Conservation (phyloP, 2,329 filamentous ascomycete species). For the Colletotrichum aenigma region DNA sequence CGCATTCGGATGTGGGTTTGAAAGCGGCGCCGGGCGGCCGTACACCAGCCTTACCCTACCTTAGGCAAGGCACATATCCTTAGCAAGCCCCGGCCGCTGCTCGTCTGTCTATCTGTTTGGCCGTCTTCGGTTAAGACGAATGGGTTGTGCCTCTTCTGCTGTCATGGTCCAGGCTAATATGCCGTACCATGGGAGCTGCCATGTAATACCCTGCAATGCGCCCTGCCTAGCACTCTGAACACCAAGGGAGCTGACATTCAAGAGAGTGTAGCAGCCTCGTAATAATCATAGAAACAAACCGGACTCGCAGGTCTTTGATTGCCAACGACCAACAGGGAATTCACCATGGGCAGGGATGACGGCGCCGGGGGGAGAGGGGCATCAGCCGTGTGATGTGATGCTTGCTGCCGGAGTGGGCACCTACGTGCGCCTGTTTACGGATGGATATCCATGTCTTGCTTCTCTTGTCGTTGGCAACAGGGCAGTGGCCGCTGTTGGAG, state of each 20-base stretch:
- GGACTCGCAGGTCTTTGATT: neutral
- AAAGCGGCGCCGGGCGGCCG: constrained; percentile 15
- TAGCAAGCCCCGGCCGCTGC: neutral
- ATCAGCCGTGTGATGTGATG: neutral
- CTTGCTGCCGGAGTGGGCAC: neutral
- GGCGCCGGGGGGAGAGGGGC: neutral
- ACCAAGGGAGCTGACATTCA: neutral
- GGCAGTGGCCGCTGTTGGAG: neutral
- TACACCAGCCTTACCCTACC: constrained; percentile 3
- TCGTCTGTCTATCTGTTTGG: constrained; percentile 1
- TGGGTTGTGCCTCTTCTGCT: neutral
- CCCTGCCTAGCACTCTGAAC: neutral
- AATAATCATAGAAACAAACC: neutral
- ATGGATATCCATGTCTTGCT: neutral
- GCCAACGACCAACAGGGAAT: neutral
- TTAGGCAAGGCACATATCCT: neutral
- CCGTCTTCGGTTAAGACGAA: constrained; percentile 20
- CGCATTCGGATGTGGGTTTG: constrained; percentile 21
- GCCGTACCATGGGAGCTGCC: neutral
- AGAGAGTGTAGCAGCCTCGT: neutral
- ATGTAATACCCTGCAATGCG: neutral
- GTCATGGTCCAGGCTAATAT: neutral
- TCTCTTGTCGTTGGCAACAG: neutral
- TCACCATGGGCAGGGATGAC: neutral
- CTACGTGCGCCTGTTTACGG: neutral